Evolutionary conservation across 2,329 filamentous ascomycete species (phyloP).

Genomic region (Thelonectria rubi): DNA sequence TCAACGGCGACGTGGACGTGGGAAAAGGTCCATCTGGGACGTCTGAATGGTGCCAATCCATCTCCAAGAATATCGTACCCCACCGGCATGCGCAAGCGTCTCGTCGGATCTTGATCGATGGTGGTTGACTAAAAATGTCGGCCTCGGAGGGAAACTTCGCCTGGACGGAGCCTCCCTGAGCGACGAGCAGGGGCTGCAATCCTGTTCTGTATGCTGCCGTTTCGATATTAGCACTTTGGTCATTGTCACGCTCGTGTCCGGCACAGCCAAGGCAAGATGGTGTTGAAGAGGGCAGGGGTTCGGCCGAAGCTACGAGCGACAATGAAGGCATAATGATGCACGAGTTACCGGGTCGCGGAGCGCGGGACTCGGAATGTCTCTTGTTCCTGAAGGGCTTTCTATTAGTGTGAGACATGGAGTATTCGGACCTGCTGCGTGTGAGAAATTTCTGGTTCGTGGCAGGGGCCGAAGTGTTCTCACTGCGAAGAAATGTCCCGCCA

Average conservation of each 20-base stretch:
- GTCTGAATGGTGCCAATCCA: constrained; percentile 39
- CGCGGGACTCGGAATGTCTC: constrained; percentile 13
- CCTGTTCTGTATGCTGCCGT: constrained; percentile 18
- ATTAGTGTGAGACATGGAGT: constrained; percentile 28
- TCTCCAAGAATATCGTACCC: constrained; percentile 27
- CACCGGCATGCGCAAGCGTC: constrained; percentile 41
- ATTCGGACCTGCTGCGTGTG: background rate
- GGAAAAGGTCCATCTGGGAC: constrained; percentile 37
- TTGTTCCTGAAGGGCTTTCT: constrained; percentile 28
- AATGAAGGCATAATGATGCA: constrained; percentile 18
- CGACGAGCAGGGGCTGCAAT: constrained; percentile 31
- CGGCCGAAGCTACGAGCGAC: background rate
- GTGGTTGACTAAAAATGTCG: constrained; percentile 35
- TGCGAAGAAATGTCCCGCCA: constrained; percentile 15
- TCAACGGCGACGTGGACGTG: constrained; percentile 35
- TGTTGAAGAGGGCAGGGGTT: constrained; percentile 10
- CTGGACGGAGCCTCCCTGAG: constrained; percentile 32
- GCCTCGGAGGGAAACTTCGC: constrained; percentile 23
- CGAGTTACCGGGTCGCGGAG: constrained; percentile 4
- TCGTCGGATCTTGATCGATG: constrained; percentile 42
- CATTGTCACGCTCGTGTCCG: constrained; percentile 2
- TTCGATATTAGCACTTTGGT: constrained; percentile 6
- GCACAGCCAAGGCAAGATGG: background rate
- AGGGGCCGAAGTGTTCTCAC: constrained; percentile 12
- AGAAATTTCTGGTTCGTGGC: constrained; percentile 1